These are phyloP conservation scores for Neltuma alba DNA, from an alignment of 306 rosid species.

Conservation along the genomic window DNA sequence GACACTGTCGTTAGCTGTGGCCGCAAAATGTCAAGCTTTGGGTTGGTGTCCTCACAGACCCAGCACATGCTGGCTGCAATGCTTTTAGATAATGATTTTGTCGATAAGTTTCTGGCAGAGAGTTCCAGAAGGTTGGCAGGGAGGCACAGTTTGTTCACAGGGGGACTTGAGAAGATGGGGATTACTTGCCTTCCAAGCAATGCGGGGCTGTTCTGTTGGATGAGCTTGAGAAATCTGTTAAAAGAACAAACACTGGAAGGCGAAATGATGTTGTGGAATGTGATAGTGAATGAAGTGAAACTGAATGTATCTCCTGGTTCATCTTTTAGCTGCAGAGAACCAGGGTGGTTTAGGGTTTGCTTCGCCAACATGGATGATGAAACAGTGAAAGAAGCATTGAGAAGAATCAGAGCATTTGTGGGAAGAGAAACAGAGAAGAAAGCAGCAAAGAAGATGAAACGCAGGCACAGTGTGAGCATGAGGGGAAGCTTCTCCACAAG, in stretches of 20 bases:
- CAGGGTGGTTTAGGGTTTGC: conserved; percentile 94
- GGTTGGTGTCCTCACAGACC: conserved; percentile 80
- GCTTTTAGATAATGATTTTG: conserved; percentile 64
- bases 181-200: conserved; percentile 70
- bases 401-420: conserved; percentile 57
- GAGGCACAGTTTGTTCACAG: conserved; percentile 47
- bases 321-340: conserved; percentile 67
- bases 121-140: conserved; percentile 55
- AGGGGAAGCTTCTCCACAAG: conserved; percentile 59
- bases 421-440: conserved; percentile 33
- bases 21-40: conserved; percentile 88
- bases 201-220: conserved; percentile 86
- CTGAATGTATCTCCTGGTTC: conserved; percentile 91
- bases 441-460: conserved; percentile 31
- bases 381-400: conserved; percentile 63
- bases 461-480: conserved; percentile 31
- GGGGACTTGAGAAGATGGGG: conserved; percentile 60
- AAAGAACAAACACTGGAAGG: conserved; percentile 58
- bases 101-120: conserved; percentile 46
- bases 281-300: conserved; percentile 70
- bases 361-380: conserved; percentile 85
- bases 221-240: conserved; percentile 62
- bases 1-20: conserved; percentile 58
- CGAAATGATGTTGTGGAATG: conserved; percentile 72
- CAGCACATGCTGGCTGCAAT: conserved; percentile 64